Conservation (phyloP, 805 yeast genomes). For the Candida takata region DNA sequence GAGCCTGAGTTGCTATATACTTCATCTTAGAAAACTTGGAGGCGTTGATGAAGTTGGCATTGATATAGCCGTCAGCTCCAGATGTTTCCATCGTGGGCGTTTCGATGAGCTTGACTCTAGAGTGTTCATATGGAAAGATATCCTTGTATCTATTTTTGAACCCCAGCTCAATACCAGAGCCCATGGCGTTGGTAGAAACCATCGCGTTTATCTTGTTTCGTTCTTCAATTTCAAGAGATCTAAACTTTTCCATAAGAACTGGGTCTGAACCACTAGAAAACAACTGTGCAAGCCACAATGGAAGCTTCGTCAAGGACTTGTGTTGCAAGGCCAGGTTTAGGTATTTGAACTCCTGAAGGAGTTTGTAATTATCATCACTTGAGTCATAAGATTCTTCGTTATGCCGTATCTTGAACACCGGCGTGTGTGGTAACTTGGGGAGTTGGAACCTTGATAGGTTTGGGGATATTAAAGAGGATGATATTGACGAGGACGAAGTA, state of each 20-base stretch:
- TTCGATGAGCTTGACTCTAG: constrained; percentile 32
- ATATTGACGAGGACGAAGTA: constrained; percentile 7
- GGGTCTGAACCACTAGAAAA: constrained; percentile 15
- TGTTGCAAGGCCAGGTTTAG: constrained; percentile 6
- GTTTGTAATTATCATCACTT: constrained; percentile 14
- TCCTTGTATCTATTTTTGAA: constrained; percentile 74
- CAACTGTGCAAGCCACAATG: no score
- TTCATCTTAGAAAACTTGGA: constrained; percentile 24
- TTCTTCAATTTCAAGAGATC: constrained; percentile 62
- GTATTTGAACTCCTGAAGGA: constrained; percentile 18
- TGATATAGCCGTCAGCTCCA: constrained; percentile 17
- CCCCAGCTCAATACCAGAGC: constrained; percentile 56
- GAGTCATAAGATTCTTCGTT: constrained; percentile 43
- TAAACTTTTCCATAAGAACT: constrained; percentile 44
- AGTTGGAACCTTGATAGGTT: constrained; percentile 43
- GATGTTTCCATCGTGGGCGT: constrained; percentile 25
- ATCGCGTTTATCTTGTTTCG: constrained; percentile 50
- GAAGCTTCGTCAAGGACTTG: constrained; percentile 5
- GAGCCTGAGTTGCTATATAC: constrained; percentile 90
- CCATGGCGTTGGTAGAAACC: constrained; percentile 20
- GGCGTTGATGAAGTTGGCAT: constrained; percentile 60
- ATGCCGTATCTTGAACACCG: constrained; percentile 41
- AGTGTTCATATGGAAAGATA: constrained; percentile 62
- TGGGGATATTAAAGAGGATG: constrained; percentile 15
- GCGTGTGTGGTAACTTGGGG: constrained; percentile 37